Evolutionary conservation across 164 flowering plant genomes (phyloP).

Genomic region (Chimonanthus salicifolius): DNA sequence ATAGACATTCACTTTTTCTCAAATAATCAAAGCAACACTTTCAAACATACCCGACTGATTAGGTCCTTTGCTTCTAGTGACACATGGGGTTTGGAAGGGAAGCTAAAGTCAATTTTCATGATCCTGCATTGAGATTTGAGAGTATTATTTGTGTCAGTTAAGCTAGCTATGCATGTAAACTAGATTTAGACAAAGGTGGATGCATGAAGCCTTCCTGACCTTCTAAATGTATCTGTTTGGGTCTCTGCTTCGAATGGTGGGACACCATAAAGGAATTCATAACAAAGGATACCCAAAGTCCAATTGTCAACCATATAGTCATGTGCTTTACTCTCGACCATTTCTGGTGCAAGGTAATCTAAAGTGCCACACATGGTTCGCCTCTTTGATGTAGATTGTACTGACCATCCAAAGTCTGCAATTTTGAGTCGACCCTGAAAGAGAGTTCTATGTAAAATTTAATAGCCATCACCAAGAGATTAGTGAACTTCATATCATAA

Average conservation of each 20-base stretch:
- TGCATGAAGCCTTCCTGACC: constrained; percentile 30
- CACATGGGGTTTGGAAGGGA: constrained; percentile 56
- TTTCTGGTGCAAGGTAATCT: constrained; percentile 94
- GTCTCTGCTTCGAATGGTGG: constrained; percentile 95
- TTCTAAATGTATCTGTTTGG: constrained; percentile 65
- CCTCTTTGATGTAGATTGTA: constrained; percentile 74
- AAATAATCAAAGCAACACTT: not conserved
- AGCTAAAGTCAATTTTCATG: constrained; percentile 65
- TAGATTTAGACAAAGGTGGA: not conserved
- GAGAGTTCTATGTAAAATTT: too few species aligned
- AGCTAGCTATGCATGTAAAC: not conserved
- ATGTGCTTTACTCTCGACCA: constrained; percentile 86
- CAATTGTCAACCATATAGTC: constrained; percentile 90
- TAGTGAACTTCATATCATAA: too few species aligned
- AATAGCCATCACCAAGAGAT: too few species aligned
- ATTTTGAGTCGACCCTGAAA: constrained; percentile 82
- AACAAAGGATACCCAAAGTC: constrained; percentile 91
- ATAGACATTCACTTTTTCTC: not conserved
- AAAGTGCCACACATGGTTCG: constrained; percentile 93
- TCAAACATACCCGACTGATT: constrained; percentile 39
- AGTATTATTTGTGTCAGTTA: not conserved
- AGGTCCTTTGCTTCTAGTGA: constrained; percentile 74
- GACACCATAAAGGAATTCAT: constrained; percentile 82
- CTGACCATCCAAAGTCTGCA: constrained; percentile 99
- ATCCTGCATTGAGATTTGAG: constrained; percentile 43